Base-by-base conservation (phyloP, 169 alveolate genomes). In the Plasmodium yoelii region DNA sequence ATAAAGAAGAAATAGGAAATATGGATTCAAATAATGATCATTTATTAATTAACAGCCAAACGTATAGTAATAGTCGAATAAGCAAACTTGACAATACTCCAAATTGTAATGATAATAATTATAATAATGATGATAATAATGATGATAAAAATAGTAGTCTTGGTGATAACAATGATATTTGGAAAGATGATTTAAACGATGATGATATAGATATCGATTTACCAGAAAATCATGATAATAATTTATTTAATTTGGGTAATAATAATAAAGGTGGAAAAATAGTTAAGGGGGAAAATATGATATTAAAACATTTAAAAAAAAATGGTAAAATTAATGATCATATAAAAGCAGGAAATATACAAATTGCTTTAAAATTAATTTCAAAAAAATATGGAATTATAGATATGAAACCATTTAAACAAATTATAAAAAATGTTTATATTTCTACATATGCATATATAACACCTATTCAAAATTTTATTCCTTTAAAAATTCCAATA, bases 101-200 rank as follows among this genome's bases (percentile, higher is more conserved):
- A 6, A 42, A 60, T 1, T 60, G 63, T 9, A 59, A 49, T 4
- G 70, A 73, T 9, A 13, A 28, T 15, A 67, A 71, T 9, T 67
- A 49, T 4, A 77, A 73, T 9, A 13, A 28, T 15, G 71, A 60
- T 22, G 10, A 60, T 13, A 44, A 34, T n/a, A 15, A 70, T 24
- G 91, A 91, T 24, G 77, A 92, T 5, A 42, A 44, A 24, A 34
- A 34, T 34, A 92, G 92, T 49, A 71, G 88, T 75, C 64, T 84
- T 15, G 87, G 92, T 0, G 94, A 92, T 28, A 88, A 73, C n/a
- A 91, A 92, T 39, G 87, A 92, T 10, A 69, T 69, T 24, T 86
- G 91, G 94, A 82, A 88, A 18, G 74, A 88, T 69, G 87, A 88
- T 13, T 73, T 88, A 12, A 74, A 73, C 51, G 88, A 75, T 56